Evolutionary conservation across 257 asterid species (phyloP).

Genomic region (Ballota nigra): DNA sequence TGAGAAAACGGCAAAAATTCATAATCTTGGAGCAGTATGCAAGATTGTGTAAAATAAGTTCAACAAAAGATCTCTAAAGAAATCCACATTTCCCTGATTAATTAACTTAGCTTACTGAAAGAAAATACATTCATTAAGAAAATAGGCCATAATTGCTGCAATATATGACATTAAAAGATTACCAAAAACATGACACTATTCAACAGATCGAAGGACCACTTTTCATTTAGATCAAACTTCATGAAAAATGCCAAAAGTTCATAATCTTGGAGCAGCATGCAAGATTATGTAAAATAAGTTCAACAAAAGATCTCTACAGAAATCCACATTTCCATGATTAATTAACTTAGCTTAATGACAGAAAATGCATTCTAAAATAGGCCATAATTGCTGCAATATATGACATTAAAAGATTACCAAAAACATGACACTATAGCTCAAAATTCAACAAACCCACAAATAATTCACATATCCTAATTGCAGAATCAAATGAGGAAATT

Average conservation of each 20-base stretch:
- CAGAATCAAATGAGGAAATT: neutral
- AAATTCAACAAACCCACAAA: constrained; percentile 6
- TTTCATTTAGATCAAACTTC: neutral
- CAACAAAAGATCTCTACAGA: neutral
- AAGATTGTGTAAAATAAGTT: neutral
- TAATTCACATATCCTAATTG: neutral
- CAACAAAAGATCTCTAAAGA: neutral
- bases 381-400: neutral
- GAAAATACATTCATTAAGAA: neutral
- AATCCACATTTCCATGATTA: constrained; percentile 7
- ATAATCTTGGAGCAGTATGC: neutral
- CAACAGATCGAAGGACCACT: neutral
- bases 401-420: neutral
- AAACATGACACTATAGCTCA: neutral
- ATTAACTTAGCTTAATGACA: neutral
- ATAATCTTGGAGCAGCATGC: neutral
- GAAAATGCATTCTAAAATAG: neutral
- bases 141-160: neutral
- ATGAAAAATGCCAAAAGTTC: neutral
- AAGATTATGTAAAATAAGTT: neutral
- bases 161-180: neutral
- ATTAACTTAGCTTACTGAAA: neutral
- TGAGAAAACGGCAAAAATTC: neutral
- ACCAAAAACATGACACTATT: neutral
- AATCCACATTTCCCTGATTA: constrained; percentile 11